Percentiles rank a stretch among this genome's conserved stretches.
Evolutionary conservation across 371 early-diverging fungal species (phyloP).

Genomic region (Zancudomyces culisetae): DNA sequence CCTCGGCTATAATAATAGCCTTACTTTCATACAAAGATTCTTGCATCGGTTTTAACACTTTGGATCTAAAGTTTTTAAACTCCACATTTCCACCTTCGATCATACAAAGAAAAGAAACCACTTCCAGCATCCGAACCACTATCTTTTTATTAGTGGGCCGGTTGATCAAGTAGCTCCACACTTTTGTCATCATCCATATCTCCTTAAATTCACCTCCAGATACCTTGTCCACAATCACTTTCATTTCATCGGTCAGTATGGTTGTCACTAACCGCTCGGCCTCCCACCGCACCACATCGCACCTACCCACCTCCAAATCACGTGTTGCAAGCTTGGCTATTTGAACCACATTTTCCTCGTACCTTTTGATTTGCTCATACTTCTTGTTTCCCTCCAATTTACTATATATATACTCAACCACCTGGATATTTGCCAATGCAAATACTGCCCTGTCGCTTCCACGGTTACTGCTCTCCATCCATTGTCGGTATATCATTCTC

Average conservation of each 20-base stretch:
- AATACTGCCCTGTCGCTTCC: neutral
- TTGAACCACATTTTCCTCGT: conserved; percentile 4
- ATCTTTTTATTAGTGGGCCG: conserved; percentile 12
- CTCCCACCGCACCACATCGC: conserved; percentile 13
- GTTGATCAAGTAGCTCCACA: conserved; percentile 11
- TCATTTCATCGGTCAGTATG: conserved; percentile 14
- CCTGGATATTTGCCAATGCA: neutral
- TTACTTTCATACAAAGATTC: conserved; percentile 6
- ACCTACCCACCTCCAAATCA: conserved; percentile 7
- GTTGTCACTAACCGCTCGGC: conserved; percentile 14
- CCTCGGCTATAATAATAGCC: conserved; percentile 6
- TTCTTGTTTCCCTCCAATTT: conserved; percentile 1
- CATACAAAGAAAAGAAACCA: conserved; percentile 13
- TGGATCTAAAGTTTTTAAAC: conserved; percentile 3
- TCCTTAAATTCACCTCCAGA: neutral
- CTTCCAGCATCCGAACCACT: conserved; percentile 10
- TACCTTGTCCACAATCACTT: conserved; percentile 1
- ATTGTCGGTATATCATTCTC: neutral
- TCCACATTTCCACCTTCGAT: conserved; percentile 8
- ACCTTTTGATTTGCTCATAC: conserved; percentile 8
- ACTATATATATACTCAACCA: neutral
- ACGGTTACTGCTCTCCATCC: neutral
- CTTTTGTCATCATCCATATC: conserved; percentile 5
- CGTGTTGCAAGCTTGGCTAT: conserved; percentile 13
- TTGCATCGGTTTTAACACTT: conserved; percentile 4